Base-by-base conservation (phyloP, 176 grass and related monocot species). In the Triticum turgidum region DNA sequence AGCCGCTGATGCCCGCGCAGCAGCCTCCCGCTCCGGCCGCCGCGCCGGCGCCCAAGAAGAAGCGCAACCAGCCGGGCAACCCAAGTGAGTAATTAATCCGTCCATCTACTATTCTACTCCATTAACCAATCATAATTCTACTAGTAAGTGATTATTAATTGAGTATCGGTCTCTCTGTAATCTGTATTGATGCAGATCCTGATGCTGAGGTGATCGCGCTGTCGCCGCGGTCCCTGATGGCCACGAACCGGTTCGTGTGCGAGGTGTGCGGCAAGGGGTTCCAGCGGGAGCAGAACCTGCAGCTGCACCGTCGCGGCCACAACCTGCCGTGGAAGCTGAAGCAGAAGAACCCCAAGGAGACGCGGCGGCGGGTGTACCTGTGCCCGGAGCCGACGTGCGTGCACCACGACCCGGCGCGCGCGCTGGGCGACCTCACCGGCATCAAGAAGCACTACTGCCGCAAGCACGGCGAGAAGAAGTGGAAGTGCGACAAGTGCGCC, bases 401-500 rank as follows among this genome's bases (percentile, higher is more conserved):
- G 80, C 97, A 98, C 88, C 97, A 98, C 74, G 94, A 98, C 45
- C 92, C 97, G 10, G 86, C 97, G 2, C 90, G 96, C 20, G 96
- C 96, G 3, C 90, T 98, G 13, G 96, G 96, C 47, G 96, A 98
- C 88, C 87, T 98, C 44, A 98, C 96, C 0, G 96, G 96, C 0
- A 94, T 98, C 92, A 98, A 98, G 89, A 99, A 99, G 87, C 97
- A 99, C 89, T 99, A 64, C 90, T 94, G 92, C 92, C 97, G 97
- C 62, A 99, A 99, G 94, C 97, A 99, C 89, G 97, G 97, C 62
- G 97, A 99, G 92, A 99, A 99, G 92, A 99, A 99, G 92, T 99
- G 97, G 97, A 96, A 96, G 84, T 99, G 97, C 71, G 97, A 96
- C 80, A 99, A 99, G 93, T 99, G 97, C 92, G 89, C 89, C 80